A percentile compares a stretch with the other conserved stretches of the same genome.
These are phyloP conservation scores for Meyerozyma carpophila DNA, from an alignment of 1,139 yeast genomes.

Conservation along the genomic window DNA sequence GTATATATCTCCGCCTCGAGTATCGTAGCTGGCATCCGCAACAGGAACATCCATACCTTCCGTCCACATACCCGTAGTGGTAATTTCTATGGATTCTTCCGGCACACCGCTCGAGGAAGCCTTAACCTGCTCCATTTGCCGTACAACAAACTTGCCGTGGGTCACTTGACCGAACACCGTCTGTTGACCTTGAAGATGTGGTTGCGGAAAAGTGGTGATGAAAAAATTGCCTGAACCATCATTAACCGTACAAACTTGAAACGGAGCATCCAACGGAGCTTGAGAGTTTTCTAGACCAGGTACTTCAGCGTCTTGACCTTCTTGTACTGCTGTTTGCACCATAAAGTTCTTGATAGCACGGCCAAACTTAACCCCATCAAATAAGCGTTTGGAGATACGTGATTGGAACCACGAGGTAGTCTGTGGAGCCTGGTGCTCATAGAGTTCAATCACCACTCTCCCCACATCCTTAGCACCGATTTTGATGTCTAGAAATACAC, in stretches of 20 bases:
- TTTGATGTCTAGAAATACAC: slow-evolving; percentile 54
- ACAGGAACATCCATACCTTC: slow-evolving; percentile 49
- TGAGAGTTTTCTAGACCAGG: slow-evolving; percentile 47
- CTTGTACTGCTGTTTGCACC: slow-evolving; percentile 69
- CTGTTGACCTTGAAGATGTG: slow-evolving; percentile 72
- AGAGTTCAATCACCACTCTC: slow-evolving; percentile 60
- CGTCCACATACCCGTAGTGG: slow-evolving; percentile 63
- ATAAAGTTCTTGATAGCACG: slow-evolving; percentile 72
- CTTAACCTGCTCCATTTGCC: slow-evolving; percentile 52
- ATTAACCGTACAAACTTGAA: slow-evolving; percentile 70
- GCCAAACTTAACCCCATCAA: slow-evolving; percentile 52
- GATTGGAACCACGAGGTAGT: slow-evolving; percentile 49
- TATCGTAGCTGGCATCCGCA: slow-evolving; percentile 54
- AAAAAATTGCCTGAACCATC: slow-evolving; percentile 58
- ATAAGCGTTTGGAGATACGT: slow-evolving; percentile 35
- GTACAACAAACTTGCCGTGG: slow-evolving; percentile 63
- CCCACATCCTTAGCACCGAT: slow-evolving; percentile 48
- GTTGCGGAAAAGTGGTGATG: slow-evolving; percentile 64
- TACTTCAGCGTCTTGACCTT: slow-evolving; percentile 19
- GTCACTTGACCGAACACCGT: slow-evolving; percentile 66
- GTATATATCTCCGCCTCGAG: slow-evolving; percentile 61
- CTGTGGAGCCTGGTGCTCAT: slow-evolving; percentile 50
- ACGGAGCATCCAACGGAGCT: slow-evolving; percentile 41
- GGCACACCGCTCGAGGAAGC: slow-evolving; percentile 44
- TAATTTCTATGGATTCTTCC: slow-evolving; percentile 42